Evolutionary conservation across 2,329 filamentous ascomycete species (phyloP), one percentile per base, ranked within the genome.

Genomic region (Magnaporthiopsis rhizophila): DNA sequence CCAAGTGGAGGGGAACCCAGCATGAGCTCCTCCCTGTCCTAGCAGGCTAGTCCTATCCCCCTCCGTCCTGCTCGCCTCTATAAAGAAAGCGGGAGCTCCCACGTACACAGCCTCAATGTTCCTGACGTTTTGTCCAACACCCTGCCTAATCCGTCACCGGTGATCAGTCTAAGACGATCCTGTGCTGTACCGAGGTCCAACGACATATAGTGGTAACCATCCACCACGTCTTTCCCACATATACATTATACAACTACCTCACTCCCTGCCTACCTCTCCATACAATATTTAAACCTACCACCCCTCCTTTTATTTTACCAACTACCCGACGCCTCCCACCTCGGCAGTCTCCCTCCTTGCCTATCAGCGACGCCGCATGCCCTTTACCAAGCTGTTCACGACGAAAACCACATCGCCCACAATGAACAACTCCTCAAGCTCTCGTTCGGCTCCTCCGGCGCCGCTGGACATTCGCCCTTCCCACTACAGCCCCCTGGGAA

Each of bases 61-160:
- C 21, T 11, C 45, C 30, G 24, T 60, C 9, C 24, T 38, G 59
- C n/a, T 21, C 18, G 59, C 5, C 58, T 59, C 26, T 38, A 61
- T 61, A 32, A 36, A 61, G 26, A 21, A 53, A n/a, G 21, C 45
- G 45, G 45, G 45, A 53, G 45, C 45, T 57, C 61, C 61, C 61
- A 24, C 61, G 50, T 53, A 12, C 61, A 56, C 61, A 62, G 61
- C 61, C 61, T 62, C 30, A 24, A n/a, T 50, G 28, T 57, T 58
- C 61, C 45, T 32, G 61, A 57, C 7, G 21, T 32, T 53, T 58
- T 61, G 50, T 28, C 26, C 32, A 30, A 12, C 53, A 50, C 61
- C 36, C 30, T 57, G 21, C 45, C 50, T 8, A 11, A 53, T 53
- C 45, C 13, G 45, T 53, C n/a, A 24, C n/a, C n/a, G 21, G 45